These are phyloP conservation scores for Aciculosporium take DNA, from an alignment of 2,329 filamentous ascomycete genomes.

Conservation along the genomic window DNA sequence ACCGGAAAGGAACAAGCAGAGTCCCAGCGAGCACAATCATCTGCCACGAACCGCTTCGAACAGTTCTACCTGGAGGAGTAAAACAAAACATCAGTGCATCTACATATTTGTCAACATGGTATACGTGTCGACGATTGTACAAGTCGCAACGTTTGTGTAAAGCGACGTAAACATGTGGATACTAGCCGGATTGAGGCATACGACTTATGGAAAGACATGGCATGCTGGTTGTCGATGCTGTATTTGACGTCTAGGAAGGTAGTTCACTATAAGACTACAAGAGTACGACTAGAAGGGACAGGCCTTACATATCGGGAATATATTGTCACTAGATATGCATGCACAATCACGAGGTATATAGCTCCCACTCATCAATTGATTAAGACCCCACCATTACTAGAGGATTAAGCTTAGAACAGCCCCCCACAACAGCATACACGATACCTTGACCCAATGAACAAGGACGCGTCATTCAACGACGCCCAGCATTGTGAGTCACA, in stretches of 20 bases:
- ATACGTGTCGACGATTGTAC: background rate
- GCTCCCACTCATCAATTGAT: background rate
- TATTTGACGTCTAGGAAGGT: background rate
- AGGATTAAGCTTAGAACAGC: background rate
- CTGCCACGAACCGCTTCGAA: constrained; percentile 46
- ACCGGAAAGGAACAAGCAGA: background rate
- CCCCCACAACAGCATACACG: background rate
- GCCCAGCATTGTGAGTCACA: constrained; percentile 27
- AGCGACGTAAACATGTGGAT: background rate
- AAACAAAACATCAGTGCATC: no score
- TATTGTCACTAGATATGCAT: background rate
- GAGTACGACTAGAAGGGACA: background rate
- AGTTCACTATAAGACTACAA: background rate
- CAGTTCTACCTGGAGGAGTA: constrained; percentile 35
- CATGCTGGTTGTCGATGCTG: background rate
- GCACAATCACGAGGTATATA: background rate
- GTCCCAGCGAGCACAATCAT: constrained; percentile 11
- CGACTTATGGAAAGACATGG: background rate
- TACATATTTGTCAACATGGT: background rate
- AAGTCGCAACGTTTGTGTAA: background rate
- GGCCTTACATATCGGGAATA: background rate
- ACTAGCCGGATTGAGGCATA: background rate
- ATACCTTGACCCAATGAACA: background rate
- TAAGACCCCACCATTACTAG: background rate
- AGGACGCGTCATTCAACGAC: constrained; percentile 11